Evolutionary conservation across 495 filamentous ascomycete genomes (phyloP).

Genomic region (Aspergillus diversus): DNA sequence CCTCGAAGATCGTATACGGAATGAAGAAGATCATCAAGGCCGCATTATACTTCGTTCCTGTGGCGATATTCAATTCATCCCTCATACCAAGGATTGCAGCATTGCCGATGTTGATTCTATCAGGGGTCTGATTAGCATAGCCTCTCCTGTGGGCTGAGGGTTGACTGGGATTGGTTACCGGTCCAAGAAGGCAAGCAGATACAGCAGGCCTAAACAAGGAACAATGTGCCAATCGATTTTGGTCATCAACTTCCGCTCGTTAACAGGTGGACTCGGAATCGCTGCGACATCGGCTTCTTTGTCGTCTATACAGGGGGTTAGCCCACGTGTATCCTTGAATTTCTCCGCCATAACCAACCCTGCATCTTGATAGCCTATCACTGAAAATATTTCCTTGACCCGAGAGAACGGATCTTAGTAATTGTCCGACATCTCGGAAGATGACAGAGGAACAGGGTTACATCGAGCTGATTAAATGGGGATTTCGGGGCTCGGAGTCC

Average conservation of each 20-base stretch:
- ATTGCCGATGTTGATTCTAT: conserved; percentile 64
- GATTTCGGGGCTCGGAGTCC: background rate
- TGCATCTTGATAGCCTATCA: background rate
- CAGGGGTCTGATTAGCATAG: background rate
- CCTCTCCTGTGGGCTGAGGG: background rate
- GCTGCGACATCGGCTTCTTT: background rate
- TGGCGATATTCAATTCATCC: conserved; percentile 58
- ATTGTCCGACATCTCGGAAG: background rate
- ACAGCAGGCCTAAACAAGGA: conserved; percentile 75
- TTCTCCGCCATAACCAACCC: background rate
- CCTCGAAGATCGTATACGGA: conserved; percentile 65
- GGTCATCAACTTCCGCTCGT: conserved; percentile 65
- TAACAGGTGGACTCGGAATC: conserved; percentile 33
- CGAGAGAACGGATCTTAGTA: background rate
- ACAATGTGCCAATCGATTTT: conserved; percentile 76
- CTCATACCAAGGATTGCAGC: conserved; percentile 58
- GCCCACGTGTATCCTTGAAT: background rate
- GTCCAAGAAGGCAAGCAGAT: conserved; percentile 80
- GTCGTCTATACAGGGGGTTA: background rate
- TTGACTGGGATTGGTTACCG: conserved; percentile 40
- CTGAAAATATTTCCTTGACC: background rate
- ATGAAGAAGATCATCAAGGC: conserved; percentile 66
- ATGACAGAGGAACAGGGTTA: background rate
- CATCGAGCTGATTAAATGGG: background rate
- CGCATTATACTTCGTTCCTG: conserved; percentile 54